phyloP scores from a whole-genome alignment of 2,329 filamentous ascomycete genomes.

The Periconia digitata region DNA sequence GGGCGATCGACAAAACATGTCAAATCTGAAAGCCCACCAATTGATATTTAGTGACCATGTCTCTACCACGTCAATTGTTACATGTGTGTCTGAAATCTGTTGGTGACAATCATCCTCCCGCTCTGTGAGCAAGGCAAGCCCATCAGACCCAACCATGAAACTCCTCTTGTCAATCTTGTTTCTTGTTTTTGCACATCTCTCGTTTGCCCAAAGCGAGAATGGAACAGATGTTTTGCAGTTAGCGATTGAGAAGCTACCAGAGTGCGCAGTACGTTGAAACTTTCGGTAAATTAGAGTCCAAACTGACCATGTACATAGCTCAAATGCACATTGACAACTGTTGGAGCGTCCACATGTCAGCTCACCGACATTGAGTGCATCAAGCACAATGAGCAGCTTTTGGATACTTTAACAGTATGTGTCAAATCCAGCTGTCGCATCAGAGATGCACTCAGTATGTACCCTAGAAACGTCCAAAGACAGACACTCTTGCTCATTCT shows the following conservation, averaged over 20 bases:
- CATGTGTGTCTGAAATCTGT: no score
- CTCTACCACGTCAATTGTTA: no score
- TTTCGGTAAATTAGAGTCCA: neutral
- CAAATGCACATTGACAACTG: slow-evolving; percentile 20
- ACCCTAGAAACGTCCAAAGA: no score
- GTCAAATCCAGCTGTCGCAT: slow-evolving; percentile 24
- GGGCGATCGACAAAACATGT: no score
- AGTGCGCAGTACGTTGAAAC: slow-evolving; percentile 6
- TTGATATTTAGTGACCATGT: no score
- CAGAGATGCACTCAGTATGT: slow-evolving; percentile 29
- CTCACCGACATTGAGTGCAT: slow-evolving; percentile 29
- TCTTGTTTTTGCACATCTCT: neutral
- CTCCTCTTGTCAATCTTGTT: neutral
- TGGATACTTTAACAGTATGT: slow-evolving; percentile 18
- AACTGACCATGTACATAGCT: slow-evolving; percentile 16
- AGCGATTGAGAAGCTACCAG: slow-evolving; percentile 5
- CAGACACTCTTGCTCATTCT: no score
- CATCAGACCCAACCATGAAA: no score
- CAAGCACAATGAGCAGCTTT: slow-evolving; percentile 17
- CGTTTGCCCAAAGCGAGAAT: slow-evolving; percentile 1
- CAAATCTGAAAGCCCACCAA: no score
- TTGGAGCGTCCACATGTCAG: slow-evolving; percentile 25
- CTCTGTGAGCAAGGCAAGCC: no score
- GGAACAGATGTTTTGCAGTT: slow-evolving; percentile 4
- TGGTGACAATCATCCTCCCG: no score